Base-by-base conservation (phyloP, 345 rosid species). In the Eutrema yunnanense region DNA sequence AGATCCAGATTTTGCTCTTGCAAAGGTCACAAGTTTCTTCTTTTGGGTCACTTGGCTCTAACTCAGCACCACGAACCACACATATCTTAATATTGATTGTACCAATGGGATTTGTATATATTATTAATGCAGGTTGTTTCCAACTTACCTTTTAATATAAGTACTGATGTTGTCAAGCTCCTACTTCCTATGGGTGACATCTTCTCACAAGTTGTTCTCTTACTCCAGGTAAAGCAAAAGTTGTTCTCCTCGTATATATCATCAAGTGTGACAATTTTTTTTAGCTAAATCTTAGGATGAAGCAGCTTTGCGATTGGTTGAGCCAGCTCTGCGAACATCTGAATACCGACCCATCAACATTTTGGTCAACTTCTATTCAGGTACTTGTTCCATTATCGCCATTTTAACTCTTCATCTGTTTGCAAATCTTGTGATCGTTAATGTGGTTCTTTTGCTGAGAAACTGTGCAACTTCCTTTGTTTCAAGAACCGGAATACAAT, bases 161-260 rank as follows among this genome's bases (percentile, higher is more conserved):
- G 91, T 80, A 94, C 86, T 19, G 96, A 94, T 74, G 87, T 91
- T 27, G 81, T 91, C 66, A 94, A 84, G 79, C 87, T 74, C 69
- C 86, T 94, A 77, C 95, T 94, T 82, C 97, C 98, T 1, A 84
- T 93, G 97, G 93, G 98, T 69, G 96, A 86, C 80, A 86, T 89
- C 48, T 87, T 91, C 79, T 89, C 98, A 4, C 86, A 90, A 82
- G 91, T 94, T 58, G 88, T 86, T 80, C 96, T 91, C 76, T 82
- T 94, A 65, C 92, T 94, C 52, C 94, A 94, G 95, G 97, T 89
- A 30, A 56, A 79, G 38, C 62, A 62, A 34, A 11, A 10, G 19
- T 38, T 51, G 38, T 19, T 63, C 13, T 66, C 29, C 65, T 26
- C 27, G 3, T 52, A 5, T 53, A 54, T 19, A 16, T 16, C n/a